A percentile compares a stretch with the other conserved stretches of the same genome.
phyloP scores from a whole-genome alignment of 495 filamentous ascomycete species.

The Cercophora samala region DNA sequence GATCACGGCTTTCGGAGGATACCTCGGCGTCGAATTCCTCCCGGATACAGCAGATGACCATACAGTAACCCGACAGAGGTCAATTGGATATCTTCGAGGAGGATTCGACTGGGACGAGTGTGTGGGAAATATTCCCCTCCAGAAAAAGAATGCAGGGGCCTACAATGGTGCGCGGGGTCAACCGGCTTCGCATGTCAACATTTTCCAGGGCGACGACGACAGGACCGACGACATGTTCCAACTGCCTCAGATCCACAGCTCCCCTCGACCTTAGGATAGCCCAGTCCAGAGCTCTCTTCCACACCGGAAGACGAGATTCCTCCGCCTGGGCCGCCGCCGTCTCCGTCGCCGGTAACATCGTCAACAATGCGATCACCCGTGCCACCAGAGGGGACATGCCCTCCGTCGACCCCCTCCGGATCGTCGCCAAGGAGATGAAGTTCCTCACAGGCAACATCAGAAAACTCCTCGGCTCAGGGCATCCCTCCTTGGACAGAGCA shows the following conservation, averaged over 20 bases:
- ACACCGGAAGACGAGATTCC: constrained; percentile 35
- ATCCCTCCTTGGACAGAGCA: constrained; percentile 88
- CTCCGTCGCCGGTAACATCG: constrained; percentile 72
- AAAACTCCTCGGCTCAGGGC: constrained; percentile 82
- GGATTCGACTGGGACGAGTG: constrained; percentile 10
- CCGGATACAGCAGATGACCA: constrained; percentile 25
- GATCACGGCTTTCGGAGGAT: not conserved
- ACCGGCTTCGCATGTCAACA: constrained; percentile 11
- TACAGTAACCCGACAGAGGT: constrained; percentile 20
- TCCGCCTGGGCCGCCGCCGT: constrained; percentile 60
- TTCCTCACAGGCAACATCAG: constrained; percentile 86
- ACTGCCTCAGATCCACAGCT: constrained; percentile 33
- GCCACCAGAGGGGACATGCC: constrained; percentile 55
- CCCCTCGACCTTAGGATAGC: constrained; percentile 35
- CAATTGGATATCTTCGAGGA: constrained; percentile 31
- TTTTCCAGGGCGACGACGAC: not conserved
- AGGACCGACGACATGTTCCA: constrained; percentile 33
- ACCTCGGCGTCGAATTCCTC: not conserved
- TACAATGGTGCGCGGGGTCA: constrained; percentile 34
- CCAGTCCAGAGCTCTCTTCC: constrained; percentile 36
- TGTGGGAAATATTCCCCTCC: not conserved
- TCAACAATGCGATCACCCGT: constrained; percentile 63
- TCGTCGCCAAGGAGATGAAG: constrained; percentile 93
- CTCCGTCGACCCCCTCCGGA: constrained; percentile 66
- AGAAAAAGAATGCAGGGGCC: constrained; percentile 39